Evolutionary conservation across 2,329 filamentous ascomycete genomes (phyloP).

Genomic region (Aspergillus nomiae): DNA sequence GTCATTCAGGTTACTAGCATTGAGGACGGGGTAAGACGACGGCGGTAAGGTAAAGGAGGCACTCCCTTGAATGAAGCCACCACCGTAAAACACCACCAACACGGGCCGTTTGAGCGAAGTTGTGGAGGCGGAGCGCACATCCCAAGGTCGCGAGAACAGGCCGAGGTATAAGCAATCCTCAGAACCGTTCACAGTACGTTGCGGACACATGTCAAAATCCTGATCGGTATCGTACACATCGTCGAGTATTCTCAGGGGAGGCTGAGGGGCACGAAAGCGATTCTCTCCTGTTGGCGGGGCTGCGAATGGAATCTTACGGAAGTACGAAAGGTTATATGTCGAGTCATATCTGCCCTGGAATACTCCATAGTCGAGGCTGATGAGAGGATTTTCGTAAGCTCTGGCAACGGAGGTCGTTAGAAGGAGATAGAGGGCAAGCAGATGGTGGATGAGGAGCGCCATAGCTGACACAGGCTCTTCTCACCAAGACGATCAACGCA

Average conservation of each 20-base stretch:
- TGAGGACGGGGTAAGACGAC: slow-evolving; percentile 59
- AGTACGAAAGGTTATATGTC: slow-evolving; percentile 61
- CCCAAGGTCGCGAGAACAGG: slow-evolving; percentile 62
- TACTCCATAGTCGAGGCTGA: slow-evolving; percentile 51
- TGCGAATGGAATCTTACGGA: slow-evolving; percentile 63
- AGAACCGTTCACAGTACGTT: slow-evolving; percentile 57
- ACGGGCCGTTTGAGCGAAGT: slow-evolving; percentile 49
- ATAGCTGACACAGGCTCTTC: slow-evolving; percentile 7
- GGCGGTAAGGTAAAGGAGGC: slow-evolving; percentile 60
- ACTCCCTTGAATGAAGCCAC: slow-evolving; percentile 61
- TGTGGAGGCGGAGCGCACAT: slow-evolving; percentile 13
- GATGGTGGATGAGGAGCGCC: slow-evolving; percentile 9
- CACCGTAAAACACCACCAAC: slow-evolving; percentile 63
- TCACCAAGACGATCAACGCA: not conserved
- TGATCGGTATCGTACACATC: slow-evolving; percentile 59
- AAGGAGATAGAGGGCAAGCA: slow-evolving; percentile 3
- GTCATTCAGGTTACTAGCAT: slow-evolving; percentile 55
- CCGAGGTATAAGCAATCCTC: slow-evolving; percentile 66
- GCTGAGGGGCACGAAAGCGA: slow-evolving; percentile 63
- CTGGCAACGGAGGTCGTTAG: slow-evolving; percentile 13
- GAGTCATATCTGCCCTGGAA: slow-evolving; percentile 57
- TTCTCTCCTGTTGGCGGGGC: slow-evolving; percentile 60
- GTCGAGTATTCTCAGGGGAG: slow-evolving; percentile 51
- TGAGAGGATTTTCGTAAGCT: slow-evolving; percentile 37
- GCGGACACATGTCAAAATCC: slow-evolving; percentile 60